These are phyloP conservation scores for Serendipita indica DNA, from an alignment of 768 basidiomycete genomes.

Conservation along the genomic window DNA sequence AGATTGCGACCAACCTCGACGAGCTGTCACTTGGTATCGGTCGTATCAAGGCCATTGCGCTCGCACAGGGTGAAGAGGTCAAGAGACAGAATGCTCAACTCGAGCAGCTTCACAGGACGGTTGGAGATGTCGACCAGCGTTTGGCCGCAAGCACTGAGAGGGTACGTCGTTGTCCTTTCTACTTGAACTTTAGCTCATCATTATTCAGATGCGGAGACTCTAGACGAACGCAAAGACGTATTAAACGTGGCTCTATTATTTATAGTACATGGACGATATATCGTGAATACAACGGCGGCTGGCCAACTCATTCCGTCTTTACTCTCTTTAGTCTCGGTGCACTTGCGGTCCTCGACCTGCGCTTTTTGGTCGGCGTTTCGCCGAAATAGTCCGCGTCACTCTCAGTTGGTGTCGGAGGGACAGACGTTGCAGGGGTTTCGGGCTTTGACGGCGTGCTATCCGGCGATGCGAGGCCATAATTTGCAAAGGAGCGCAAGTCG, in stretches of 20 bases:
- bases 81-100: conserved; percentile 74
- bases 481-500: conserved; percentile 52
- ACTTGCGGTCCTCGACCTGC: background rate
- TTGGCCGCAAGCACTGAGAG: conserved; percentile 72
- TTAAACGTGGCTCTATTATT: background rate
- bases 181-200: background rate
- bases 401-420: conserved; percentile 1
- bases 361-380: background rate
- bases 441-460: background rate
- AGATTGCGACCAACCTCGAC: conserved; percentile 80
- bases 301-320: background rate
- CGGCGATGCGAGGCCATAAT: conserved; percentile 33
- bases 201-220: background rate
- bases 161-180: conserved; percentile 29
- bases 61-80: conserved; percentile 77
- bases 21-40: conserved; percentile 69
- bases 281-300: background rate
- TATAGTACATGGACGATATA: background rate
- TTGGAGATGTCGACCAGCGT: conserved; percentile 54
- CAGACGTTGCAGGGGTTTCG: background rate
- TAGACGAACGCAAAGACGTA: background rate
- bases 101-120: conserved; percentile 62
- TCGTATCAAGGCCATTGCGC: conserved; percentile 61
- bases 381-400: conserved; percentile 2
- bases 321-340: background rate